Conservation (phyloP, 176 grass and related monocot genomes). For the Oryza meyeriana region DNA sequence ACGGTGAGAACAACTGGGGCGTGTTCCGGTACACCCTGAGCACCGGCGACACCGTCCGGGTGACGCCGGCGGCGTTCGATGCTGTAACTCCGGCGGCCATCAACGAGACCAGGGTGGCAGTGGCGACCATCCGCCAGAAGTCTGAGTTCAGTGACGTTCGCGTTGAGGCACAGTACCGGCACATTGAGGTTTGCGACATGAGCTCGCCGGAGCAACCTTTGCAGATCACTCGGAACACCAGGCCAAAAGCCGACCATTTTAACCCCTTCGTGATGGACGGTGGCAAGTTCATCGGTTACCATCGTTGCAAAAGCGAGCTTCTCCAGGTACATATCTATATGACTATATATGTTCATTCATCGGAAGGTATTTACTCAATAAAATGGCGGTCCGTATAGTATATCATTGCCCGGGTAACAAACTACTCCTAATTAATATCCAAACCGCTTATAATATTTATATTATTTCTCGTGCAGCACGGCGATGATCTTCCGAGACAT, state of each 20-base stretch:
- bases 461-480: slow-evolving; percentile 15
- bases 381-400: too few species aligned
- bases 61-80: slow-evolving; percentile 14
- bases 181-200: slow-evolving; percentile 41
- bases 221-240: not conserved
- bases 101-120: slow-evolving; percentile 19
- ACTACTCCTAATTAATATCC: not conserved
- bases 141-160: not conserved
- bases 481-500: slow-evolving; percentile 3
- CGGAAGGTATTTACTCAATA: too few species aligned
- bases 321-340: not conserved
- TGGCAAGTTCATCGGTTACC: slow-evolving; percentile 27
- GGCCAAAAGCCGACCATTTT: slow-evolving; percentile 24
- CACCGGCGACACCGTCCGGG: not conserved
- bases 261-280: slow-evolving; percentile 38
- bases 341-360: not conserved
- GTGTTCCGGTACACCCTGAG: slow-evolving; percentile 11
- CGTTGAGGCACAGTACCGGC: slow-evolving; percentile 28
- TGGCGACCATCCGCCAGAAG: slow-evolving; percentile 26
- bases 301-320: not conserved
- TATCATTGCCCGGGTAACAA: too few species aligned
- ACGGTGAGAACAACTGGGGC: not conserved
- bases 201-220: not conserved
- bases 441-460: not conserved
- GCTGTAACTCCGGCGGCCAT: slow-evolving; percentile 33